Conservation (phyloP, 1,284 basidiomycete species). For the Psilocybe mexicana region DNA sequence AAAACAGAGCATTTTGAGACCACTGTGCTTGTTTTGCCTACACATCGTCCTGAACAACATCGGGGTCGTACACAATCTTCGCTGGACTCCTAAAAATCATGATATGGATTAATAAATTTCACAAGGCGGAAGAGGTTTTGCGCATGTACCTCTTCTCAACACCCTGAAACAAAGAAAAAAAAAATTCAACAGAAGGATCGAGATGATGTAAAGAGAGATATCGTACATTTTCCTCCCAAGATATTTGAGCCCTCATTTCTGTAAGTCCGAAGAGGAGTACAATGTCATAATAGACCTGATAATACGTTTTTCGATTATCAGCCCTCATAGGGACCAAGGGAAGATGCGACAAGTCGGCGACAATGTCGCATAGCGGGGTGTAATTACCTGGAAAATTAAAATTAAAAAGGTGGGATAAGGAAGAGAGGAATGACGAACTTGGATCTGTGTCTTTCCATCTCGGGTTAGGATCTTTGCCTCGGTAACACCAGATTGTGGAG, state of each 20-base stretch:
- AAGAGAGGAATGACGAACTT: conserved; percentile 27
- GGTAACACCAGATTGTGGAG: conserved; percentile 35
- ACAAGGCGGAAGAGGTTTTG: not conserved
- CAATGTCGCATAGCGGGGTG: conserved; percentile 12
- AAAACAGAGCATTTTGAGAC: too few relatives aligned
- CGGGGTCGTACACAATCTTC: conserved; percentile 11
- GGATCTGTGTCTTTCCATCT: conserved; percentile 47
- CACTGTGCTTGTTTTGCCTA: not conserved
- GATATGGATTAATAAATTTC: not conserved
- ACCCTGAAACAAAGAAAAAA: not conserved
- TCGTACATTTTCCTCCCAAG: conserved; percentile 31
- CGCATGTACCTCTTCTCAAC: conserved; percentile 5
- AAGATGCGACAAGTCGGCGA: not conserved
- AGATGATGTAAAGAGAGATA: not conserved
- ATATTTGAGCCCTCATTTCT: conserved; percentile 33
- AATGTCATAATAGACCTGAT: conserved; percentile 39
- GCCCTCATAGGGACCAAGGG: not conserved
- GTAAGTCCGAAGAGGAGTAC: conserved; percentile 48
- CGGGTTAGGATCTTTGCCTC: conserved; percentile 36
- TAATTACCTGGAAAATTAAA: conserved; percentile 37
- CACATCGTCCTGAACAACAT: not conserved
- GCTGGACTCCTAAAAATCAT: conserved; percentile 2
- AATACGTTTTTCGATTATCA: conserved; percentile 25
- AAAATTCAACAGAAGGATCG: not conserved
- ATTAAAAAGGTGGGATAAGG: not conserved